Conservation (phyloP, 331 rosid species). For the Quercus lobata region DNA sequence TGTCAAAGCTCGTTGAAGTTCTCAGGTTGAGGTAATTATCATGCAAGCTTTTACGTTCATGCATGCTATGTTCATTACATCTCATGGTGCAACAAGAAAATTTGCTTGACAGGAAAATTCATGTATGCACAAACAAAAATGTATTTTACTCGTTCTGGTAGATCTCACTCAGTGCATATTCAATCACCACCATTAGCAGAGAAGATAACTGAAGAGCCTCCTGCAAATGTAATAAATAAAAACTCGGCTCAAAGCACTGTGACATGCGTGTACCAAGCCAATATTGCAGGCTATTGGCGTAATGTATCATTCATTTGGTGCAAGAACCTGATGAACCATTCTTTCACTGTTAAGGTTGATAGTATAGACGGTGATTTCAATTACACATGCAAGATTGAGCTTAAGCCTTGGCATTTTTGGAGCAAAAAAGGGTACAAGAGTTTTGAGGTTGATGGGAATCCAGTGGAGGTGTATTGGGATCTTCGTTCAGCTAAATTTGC, state of each 20-base stretch:
- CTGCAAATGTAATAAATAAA: slow-evolving; percentile 29
- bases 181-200: slow-evolving; percentile 39
- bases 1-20: no score
- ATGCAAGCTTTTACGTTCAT: no score
- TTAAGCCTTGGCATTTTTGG: slow-evolving; percentile 86
- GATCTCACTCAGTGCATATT: slow-evolving; percentile 43
- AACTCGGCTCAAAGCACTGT: slow-evolving; percentile 65
- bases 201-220: slow-evolving; percentile 65
- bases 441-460: slow-evolving; percentile 47
- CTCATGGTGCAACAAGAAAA: no score
- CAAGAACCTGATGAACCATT: slow-evolving; percentile 67
- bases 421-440: slow-evolving; percentile 73
- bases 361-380: slow-evolving; percentile 37
- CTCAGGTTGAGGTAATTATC: no score
- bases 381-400: slow-evolving; percentile 61
- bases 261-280: slow-evolving; percentile 57
- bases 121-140: slow-evolving; percentile 17
- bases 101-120: no score
- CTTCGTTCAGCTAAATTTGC: slow-evolving; percentile 60
- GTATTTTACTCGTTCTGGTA: slow-evolving; percentile 45
- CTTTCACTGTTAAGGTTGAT: slow-evolving; percentile 48
- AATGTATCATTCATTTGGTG: slow-evolving; percentile 64
- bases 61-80: no score
- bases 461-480: slow-evolving; percentile 71
- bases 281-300: slow-evolving; percentile 54